A percentile compares a stretch with the other conserved stretches of the same genome.
Conservation (phyloP, 2,329 filamentous ascomycete species). For the Dactylonectria macrodidyma region DNA sequence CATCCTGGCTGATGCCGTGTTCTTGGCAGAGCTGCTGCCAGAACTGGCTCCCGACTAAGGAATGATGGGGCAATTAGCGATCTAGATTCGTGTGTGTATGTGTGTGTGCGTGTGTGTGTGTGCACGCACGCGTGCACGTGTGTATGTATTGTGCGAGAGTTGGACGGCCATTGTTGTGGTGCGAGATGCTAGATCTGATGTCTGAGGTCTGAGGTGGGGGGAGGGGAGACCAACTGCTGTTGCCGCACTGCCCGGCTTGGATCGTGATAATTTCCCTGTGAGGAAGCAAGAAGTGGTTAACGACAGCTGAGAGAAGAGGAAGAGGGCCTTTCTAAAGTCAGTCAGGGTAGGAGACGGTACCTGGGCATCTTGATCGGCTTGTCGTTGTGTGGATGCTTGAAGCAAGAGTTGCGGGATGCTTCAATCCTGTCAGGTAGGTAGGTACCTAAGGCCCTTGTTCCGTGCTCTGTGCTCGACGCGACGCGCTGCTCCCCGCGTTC, state of each 20-base stretch:
- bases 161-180: too few relatives aligned
- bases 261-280: conserved; percentile 98
- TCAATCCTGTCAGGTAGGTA: conserved; percentile 1
- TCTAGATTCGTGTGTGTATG: conserved; percentile 16
- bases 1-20: conserved; percentile 97
- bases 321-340: not conserved
- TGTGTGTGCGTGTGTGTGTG: not conserved
- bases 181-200: conserved; percentile 1
- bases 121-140: not conserved
- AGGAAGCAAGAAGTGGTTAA: not conserved
- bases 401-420: conserved; percentile 12
- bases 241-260: conserved; percentile 99
- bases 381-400: conserved; percentile 26
- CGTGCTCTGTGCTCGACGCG: conserved; percentile 22
- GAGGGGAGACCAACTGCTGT: conserved; percentile 83
- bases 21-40: conserved; percentile 99
- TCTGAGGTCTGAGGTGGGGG: conserved; percentile 2
- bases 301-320: not conserved
- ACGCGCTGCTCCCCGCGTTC: conserved; percentile 35
- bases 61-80: conserved; percentile 4
- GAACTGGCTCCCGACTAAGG: conserved; percentile 93
- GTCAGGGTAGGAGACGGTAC: conserved; percentile 6
- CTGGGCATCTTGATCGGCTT: conserved; percentile 45
- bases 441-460: not conserved
- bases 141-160: too few relatives aligned